Evolutionary conservation across 768 basidiomycete species (phyloP), one percentile per base, ranked within the genome.

Genomic region (Tulasnella sp.): DNA sequence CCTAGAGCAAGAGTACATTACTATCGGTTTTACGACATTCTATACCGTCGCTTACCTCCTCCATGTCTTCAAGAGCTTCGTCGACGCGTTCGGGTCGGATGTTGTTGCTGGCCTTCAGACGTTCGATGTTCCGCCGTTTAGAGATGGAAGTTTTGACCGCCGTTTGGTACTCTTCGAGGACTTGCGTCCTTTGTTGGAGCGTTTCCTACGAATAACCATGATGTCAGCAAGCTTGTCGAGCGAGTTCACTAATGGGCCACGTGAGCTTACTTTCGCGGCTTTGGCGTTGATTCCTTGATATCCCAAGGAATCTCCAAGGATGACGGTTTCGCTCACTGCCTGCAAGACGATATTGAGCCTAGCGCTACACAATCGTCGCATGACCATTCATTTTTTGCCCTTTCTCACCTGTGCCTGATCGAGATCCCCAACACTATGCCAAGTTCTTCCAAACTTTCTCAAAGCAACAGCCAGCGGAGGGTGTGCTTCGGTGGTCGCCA

Each of bases 271-370:
- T 65, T 96, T 97, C 1, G 96, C 96, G 19, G 93, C 90, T 46
- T 87, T 80, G n/a, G 96, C 92, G 67, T 99, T 98, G 73, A 93
- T 77, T 19, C 92, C 89, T 70, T 98, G 93, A 71, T 99, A 99
- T 1, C 92, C 92, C 53, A 98, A 74, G 0, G 91, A 85, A 71
- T 99, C 96, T n/a, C 92, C 93, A 25, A 99, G 72, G 44, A 97
- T 85, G 27, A 98, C 90, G 65, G 89, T 91, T 76, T 97, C 94
- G 65, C 87, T 92, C 62, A 92, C 87, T 30, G 90, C 83, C 74
- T 76, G 61, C 2, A 43, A 19, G 7, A 56, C 3, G 19, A 12
- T 2, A 3, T 31, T 27, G 45, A 44, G 19, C 44, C 0, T n/a
- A 4, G 7, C n/a, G 25, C 2, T 22, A 51, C 61, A 42, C 62